Conservation (phyloP, 1,284 basidiomycete species). For the Cryptococcus wingfieldii region DNA sequence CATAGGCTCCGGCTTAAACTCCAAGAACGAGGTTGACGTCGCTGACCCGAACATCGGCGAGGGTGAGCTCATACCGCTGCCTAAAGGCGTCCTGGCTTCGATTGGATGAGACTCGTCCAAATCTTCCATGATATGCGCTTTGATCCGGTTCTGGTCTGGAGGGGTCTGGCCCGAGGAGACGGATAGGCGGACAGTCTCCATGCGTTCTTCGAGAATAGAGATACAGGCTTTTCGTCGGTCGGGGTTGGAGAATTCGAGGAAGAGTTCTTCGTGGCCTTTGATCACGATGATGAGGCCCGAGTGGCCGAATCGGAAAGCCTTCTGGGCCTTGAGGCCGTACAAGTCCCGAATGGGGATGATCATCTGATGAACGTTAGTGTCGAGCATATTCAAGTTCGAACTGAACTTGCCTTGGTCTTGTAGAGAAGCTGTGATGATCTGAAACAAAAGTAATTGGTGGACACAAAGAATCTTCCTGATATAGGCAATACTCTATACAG, state of each 20-base stretch:
- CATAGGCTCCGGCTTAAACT: conserved; percentile 83
- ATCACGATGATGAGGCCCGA: conserved; percentile 84
- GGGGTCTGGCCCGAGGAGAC: conserved; percentile 1
- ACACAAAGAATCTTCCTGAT: conserved; percentile 78
- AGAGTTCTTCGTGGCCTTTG: conserved; percentile 93
- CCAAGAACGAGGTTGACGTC: conserved; percentile 79
- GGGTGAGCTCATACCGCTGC: conserved; percentile 35
- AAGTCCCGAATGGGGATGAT: conserved; percentile 86
- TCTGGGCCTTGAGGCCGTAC: conserved; percentile 74
- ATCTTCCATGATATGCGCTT: conserved; percentile 42
- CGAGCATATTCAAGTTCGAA: background rate
- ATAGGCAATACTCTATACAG: conserved; percentile 80
- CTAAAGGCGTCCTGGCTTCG: conserved; percentile 49
- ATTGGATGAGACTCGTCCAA: conserved; percentile 25
- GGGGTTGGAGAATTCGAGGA: conserved; percentile 82
- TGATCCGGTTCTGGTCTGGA: conserved; percentile 12
- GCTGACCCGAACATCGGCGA: conserved; percentile 77
- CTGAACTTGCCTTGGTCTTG: conserved; percentile 64
- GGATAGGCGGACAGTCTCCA: conserved; percentile 62
- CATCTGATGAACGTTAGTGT: conserved; percentile 61
- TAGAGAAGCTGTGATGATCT: conserved; percentile 72
- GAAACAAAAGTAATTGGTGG: conserved; percentile 84
- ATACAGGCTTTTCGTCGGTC: conserved; percentile 74
- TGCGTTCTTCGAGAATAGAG: conserved; percentile 67
- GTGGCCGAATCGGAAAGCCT: conserved; percentile 82